Percentiles rank a stretch among this genome's conserved stretches.
Evolutionary conservation across 2,329 filamentous ascomycete genomes (phyloP).

Genomic region (Scolecobasidium constrictum): DNA sequence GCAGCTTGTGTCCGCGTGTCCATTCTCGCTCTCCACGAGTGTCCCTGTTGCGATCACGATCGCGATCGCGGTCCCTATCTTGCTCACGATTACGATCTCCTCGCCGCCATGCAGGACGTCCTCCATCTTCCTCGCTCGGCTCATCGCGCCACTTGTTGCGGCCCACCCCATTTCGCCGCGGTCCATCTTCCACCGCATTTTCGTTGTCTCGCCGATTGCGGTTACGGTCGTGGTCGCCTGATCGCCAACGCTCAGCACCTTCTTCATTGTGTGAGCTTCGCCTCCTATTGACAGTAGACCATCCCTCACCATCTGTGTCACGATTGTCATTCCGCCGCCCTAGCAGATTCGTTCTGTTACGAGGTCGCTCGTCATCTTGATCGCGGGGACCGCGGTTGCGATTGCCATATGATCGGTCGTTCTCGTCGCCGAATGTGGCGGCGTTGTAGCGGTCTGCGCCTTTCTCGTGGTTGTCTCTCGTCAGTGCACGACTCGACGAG

Average conservation of each 20-base stretch:
- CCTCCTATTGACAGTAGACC: slow-evolving; percentile 58
- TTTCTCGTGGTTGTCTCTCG: slow-evolving; percentile 29
- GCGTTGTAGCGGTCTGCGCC: slow-evolving; percentile 25
- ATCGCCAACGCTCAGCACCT: slow-evolving; percentile 48
- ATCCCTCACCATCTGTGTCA: slow-evolving; percentile 52
- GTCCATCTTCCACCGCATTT: slow-evolving; percentile 36
- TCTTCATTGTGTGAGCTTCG: slow-evolving; percentile 65
- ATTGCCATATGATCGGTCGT: slow-evolving; percentile 15
- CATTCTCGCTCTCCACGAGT: slow-evolving; percentile 5
- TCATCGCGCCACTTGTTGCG: slow-evolving; percentile 28
- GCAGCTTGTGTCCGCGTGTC: slow-evolving; percentile 6
- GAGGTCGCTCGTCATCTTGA: slow-evolving; percentile 26
- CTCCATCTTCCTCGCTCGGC: background rate
- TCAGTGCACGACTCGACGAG: slow-evolving; percentile 54
- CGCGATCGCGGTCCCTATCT: slow-evolving; percentile 6
- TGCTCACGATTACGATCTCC: slow-evolving; percentile 3
- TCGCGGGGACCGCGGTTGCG: slow-evolving; percentile 20
- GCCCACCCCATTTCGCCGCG: slow-evolving; percentile 52
- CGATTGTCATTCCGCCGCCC: slow-evolving; percentile 19
- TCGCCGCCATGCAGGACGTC: too few species aligned
- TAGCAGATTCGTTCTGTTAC: slow-evolving; percentile 25
- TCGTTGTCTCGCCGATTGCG: slow-evolving; percentile 31
- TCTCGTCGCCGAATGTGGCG: slow-evolving; percentile 27
- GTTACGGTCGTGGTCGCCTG: slow-evolving; percentile 28
- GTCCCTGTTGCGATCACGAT: slow-evolving; percentile 3